Evolutionary conservation across 2,329 filamentous ascomycete genomes (phyloP).

Genomic region (Drechslerella stenobrocha): DNA sequence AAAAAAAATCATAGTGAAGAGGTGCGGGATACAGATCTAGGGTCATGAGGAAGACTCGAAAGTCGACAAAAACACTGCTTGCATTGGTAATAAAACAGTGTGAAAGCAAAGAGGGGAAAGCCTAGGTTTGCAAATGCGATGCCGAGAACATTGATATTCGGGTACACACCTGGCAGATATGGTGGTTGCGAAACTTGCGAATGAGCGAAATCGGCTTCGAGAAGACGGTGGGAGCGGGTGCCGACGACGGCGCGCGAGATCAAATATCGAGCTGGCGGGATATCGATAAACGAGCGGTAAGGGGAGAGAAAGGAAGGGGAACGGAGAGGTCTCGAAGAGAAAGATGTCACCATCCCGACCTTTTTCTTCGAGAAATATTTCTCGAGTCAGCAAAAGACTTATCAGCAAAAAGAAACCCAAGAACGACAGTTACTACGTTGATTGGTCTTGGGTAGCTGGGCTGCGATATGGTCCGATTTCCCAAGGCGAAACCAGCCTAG

Average conservation of each 20-base stretch:
- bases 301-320: constrained; percentile 14
- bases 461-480: constrained; percentile 48
- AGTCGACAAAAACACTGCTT: too few species aligned
- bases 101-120: too few species aligned
- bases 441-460: constrained; percentile 25
- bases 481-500: constrained; percentile 26
- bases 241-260: not conserved
- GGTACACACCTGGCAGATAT: not conserved
- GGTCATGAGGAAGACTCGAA: too few species aligned
- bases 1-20: too few species aligned
- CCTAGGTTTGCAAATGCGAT: not conserved
- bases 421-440: constrained; percentile 37
- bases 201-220: constrained; percentile 4
- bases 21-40: too few species aligned
- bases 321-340: constrained; percentile 4
- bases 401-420: constrained; percentile 32
- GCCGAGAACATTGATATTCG: not conserved
- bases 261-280: not conserved
- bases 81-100: too few species aligned
- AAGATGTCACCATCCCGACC: constrained; percentile 5
- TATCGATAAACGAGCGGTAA: constrained; percentile 31
- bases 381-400: constrained; percentile 6
- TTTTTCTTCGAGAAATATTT: not conserved
- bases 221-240: not conserved
- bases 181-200: not conserved